Conservation (phyloP, 2,329 filamentous ascomycete species). For the Hypomyces rosellus region DNA sequence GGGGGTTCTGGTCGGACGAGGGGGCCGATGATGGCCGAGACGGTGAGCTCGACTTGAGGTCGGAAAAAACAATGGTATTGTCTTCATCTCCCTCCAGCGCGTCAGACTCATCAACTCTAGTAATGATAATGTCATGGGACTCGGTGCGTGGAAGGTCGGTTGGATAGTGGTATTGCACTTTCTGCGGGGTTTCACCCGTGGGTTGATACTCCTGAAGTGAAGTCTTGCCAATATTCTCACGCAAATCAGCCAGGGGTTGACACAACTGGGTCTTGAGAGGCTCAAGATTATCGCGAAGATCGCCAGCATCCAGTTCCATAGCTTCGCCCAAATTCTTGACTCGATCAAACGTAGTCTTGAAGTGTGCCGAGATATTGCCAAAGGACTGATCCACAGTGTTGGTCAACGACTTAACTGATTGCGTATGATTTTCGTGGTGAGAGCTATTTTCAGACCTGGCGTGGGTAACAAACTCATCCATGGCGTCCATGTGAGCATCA, state of each 20-base stretch:
- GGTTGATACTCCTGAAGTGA: slow-evolving; percentile 72
- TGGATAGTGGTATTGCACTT: slow-evolving; percentile 74
- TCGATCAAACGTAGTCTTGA: slow-evolving; percentile 61
- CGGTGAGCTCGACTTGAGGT: slow-evolving; percentile 28
- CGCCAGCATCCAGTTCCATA: slow-evolving; percentile 53
- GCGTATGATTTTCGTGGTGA: slow-evolving; percentile 64
- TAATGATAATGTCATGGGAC: slow-evolving; percentile 39
- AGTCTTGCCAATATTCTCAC: slow-evolving; percentile 58
- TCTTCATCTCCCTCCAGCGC: slow-evolving; percentile 17
- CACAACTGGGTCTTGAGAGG: slow-evolving; percentile 56
- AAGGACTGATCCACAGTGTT: slow-evolving; percentile 68
- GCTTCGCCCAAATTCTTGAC: slow-evolving; percentile 63
- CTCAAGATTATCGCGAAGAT: slow-evolving; percentile 54
- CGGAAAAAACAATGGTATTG: slow-evolving; percentile 37
- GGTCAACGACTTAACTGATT: slow-evolving; percentile 61
- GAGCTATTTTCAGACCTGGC: slow-evolving; percentile 73
- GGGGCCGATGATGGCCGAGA: slow-evolving; percentile 23
- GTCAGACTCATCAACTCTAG: slow-evolving; percentile 30
- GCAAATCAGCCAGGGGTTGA: slow-evolving; percentile 64
- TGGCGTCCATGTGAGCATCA: slow-evolving; percentile 76
- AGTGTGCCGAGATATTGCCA: slow-evolving; percentile 61
- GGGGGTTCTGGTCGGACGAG: slow-evolving; percentile 23
- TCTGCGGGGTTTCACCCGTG: slow-evolving; percentile 82
- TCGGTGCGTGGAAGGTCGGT: slow-evolving; percentile 69
- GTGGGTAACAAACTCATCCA: slow-evolving; percentile 84